These are phyloP conservation scores for Talaromyces sp. DNA, from an alignment of 2,329 filamentous ascomycete species.

Conservation along the genomic window DNA sequence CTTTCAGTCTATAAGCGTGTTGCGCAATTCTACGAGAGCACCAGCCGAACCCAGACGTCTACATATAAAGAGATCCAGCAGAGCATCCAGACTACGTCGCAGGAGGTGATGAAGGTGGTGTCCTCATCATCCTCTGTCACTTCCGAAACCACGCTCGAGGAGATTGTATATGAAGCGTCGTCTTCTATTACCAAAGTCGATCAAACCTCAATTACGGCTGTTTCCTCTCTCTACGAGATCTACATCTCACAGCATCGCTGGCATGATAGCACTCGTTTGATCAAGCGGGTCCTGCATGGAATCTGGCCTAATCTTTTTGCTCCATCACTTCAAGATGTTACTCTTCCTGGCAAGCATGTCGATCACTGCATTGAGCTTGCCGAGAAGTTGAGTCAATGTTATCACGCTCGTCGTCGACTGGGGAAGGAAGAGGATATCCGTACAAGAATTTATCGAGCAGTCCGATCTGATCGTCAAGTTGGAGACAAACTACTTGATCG, in stretches of 20 bases:
- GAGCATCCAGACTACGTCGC: slow-evolving; percentile 42
- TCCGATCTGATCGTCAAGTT: slow-evolving; percentile 28
- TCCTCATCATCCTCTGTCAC: slow-evolving; percentile 26
- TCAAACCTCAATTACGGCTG: slow-evolving; percentile 40
- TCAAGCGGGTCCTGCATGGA: slow-evolving; percentile 44
- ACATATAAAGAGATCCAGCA: slow-evolving; percentile 44
- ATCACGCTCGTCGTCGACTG: slow-evolving; percentile 37
- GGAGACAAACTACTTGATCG: slow-evolving; percentile 32
- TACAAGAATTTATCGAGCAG: slow-evolving; percentile 35
- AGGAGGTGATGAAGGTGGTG: slow-evolving; percentile 41
- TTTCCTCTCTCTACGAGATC: slow-evolving; percentile 38
- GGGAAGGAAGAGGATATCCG: slow-evolving; percentile 38
- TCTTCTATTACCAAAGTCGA: slow-evolving; percentile 40
- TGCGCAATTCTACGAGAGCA: slow-evolving; percentile 37
- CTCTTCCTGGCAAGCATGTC: slow-evolving; percentile 41
- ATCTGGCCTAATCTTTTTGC: slow-evolving; percentile 50
- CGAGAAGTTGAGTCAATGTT: slow-evolving; percentile 47
- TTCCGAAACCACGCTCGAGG: slow-evolving; percentile 44
- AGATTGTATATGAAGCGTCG: slow-evolving; percentile 45
- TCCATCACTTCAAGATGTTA: slow-evolving; percentile 44
- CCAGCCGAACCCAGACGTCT: slow-evolving; percentile 31
- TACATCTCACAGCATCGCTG: slow-evolving; percentile 49
- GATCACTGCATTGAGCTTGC: slow-evolving; percentile 49
- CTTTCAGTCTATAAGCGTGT: slow-evolving; percentile 48
- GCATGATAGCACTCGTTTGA: slow-evolving; percentile 46